These are phyloP conservation scores for Sporothrix schenckii DNA, from an alignment of 2,329 filamentous ascomycete genomes.

Conservation along the genomic window DNA sequence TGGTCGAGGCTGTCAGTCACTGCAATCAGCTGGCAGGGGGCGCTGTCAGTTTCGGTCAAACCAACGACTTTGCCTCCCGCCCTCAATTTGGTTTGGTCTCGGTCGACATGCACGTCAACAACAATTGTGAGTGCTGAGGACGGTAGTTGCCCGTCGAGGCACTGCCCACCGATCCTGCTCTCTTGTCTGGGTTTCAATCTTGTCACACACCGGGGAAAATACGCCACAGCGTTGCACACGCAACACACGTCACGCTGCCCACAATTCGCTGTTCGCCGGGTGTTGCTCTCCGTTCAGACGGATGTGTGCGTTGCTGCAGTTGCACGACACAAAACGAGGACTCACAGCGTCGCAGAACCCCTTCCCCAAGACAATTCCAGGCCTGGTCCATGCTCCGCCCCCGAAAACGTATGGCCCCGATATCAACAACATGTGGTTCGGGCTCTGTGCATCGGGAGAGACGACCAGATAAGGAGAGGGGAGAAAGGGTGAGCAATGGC, in stretches of 20 bases:
- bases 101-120: neutral
- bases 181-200: neutral
- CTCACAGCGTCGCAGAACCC: slow-evolving; percentile 3
- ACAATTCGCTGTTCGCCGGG: neutral
- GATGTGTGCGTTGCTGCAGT: slow-evolving; percentile 18
- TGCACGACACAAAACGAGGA: neutral
- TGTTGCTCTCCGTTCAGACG: slow-evolving; percentile 1
- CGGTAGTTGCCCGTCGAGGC: slow-evolving; percentile 1
- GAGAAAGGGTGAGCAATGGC: neutral
- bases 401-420: neutral
- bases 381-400: slow-evolving; percentile 9
- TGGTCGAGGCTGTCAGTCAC: neutral
- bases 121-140: neutral
- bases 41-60: neutral
- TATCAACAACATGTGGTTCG: neutral
- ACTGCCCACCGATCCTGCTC: neutral
- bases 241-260: neutral
- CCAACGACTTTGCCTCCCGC: neutral
- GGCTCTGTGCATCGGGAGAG: neutral
- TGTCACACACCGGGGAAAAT: slow-evolving; percentile 25
- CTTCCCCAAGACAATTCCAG: slow-evolving; percentile 2
- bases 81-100: neutral
- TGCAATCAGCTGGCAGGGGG: neutral
- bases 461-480: neutral
- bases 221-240: slow-evolving; percentile 21